These are phyloP conservation scores for Ballota nigra DNA, from an alignment of 257 asterid genomes.

Conservation along the genomic window DNA sequence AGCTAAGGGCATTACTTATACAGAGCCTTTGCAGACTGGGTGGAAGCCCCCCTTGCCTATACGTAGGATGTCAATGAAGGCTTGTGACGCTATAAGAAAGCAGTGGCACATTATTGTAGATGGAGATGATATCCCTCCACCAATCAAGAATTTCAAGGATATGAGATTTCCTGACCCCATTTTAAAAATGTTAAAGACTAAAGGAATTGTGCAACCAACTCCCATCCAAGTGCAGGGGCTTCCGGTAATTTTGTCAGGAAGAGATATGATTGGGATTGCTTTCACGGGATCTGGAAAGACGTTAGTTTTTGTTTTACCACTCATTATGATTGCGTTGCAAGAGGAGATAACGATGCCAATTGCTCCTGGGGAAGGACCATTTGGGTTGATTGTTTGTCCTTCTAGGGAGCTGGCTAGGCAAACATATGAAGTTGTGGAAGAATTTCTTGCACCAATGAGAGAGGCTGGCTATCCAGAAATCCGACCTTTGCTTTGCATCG, in stretches of 20 bases:
- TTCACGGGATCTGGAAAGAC: constrained; percentile 95
- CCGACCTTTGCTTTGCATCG: constrained; percentile 85
- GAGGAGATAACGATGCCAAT: constrained; percentile 86
- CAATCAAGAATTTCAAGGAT: constrained; percentile 76
- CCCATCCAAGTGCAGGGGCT: constrained; percentile 94
- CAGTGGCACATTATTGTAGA: constrained; percentile 90
- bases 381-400: constrained; percentile 81
- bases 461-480: constrained; percentile 72
- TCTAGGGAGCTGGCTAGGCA: constrained; percentile 92
- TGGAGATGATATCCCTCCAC: constrained; percentile 77
- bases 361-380: constrained; percentile 83
- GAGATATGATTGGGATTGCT: constrained; percentile 95
- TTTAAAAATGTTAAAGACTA: constrained; percentile 61
- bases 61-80: constrained; percentile 62
- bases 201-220: constrained; percentile 84
- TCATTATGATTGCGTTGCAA: constrained; percentile 80
- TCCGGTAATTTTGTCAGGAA: constrained; percentile 75
- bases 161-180: constrained; percentile 81
- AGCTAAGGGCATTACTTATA: constrained; percentile 80
- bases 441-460: constrained; percentile 68
- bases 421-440: constrained; percentile 76
- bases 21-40: constrained; percentile 67
- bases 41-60: constrained; percentile 85
- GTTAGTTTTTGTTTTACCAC: constrained; percentile 76
- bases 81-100: constrained; percentile 63